Evolutionary conservation across 257 asterid genomes (phyloP).

Genomic region (Rhazya stricta): DNA sequence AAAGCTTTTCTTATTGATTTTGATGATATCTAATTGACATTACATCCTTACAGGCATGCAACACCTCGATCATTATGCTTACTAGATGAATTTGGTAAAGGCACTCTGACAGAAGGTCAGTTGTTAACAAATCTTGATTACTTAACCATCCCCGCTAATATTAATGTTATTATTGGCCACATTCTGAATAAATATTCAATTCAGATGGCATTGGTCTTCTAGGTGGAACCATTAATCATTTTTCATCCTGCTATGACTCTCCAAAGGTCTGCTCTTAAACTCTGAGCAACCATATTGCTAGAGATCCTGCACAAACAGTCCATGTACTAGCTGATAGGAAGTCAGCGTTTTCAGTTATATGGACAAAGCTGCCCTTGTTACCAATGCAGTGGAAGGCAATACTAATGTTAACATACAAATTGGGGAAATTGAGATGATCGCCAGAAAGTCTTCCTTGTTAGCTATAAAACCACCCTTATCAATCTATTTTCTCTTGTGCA

Average conservation of each 20-base stretch:
- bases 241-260: slow-evolving; percentile 64
- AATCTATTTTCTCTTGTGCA: background rate
- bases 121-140: slow-evolving; percentile 9
- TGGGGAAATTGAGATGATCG: background rate
- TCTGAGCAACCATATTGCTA: background rate
- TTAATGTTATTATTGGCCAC: background rate
- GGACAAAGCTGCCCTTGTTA: background rate
- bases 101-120: slow-evolving; percentile 96
- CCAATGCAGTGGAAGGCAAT: background rate
- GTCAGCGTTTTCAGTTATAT: background rate
- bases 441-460: background rate
- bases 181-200: slow-evolving; percentile 29
- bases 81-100: slow-evolving; percentile 96
- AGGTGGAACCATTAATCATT: slow-evolving; percentile 87
- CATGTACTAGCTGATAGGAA: background rate
- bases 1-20: background rate
- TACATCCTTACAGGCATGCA: slow-evolving; percentile 67
- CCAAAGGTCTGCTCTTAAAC: slow-evolving; percentile 67
- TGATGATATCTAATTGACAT: slow-evolving; percentile 5
- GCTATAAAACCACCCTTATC: background rate
- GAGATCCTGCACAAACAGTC: background rate
- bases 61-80: slow-evolving; percentile 75
- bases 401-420: background rate
- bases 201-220: slow-evolving; percentile 98
- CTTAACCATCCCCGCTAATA: background rate